Conservation (phyloP, 1,284 basidiomycete genomes). For the Dichomitus squalens region DNA sequence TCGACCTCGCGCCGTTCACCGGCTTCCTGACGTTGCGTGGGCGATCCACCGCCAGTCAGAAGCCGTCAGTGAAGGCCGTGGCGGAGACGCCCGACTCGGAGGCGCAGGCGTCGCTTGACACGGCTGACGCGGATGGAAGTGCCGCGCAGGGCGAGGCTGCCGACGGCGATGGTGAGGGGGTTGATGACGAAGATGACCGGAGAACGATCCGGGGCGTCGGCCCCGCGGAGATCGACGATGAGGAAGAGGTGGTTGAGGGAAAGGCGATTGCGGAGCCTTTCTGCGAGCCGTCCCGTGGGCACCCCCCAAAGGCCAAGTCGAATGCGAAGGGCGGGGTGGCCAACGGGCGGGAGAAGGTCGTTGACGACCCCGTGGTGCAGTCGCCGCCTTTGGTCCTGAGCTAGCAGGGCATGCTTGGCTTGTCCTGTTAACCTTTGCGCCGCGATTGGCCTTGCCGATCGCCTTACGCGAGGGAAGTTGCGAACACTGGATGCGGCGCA, state of each 20-base stretch:
- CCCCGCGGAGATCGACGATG: slow-evolving; percentile 36
- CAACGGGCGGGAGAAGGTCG: slow-evolving; percentile 27
- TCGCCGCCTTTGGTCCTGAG: slow-evolving; percentile 19
- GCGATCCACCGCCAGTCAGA: slow-evolving; percentile 51
- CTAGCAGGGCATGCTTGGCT: slow-evolving; percentile 3
- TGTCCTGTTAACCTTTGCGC: background rate
- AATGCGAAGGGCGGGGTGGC: slow-evolving; percentile 2
- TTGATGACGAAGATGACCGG: slow-evolving; percentile 54
- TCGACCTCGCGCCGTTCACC: slow-evolving; percentile 63
- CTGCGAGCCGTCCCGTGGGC: background rate
- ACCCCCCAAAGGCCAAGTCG: slow-evolving; percentile 10
- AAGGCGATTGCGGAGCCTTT: slow-evolving; percentile 19
- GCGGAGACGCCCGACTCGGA: slow-evolving; percentile 22
- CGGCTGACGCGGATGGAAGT: slow-evolving; percentile 19
- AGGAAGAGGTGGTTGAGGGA: slow-evolving; percentile 34
- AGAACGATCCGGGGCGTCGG: slow-evolving; percentile 51
- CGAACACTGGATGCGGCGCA: background rate
- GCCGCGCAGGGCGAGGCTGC: slow-evolving; percentile 25
- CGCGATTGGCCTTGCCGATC: background rate
- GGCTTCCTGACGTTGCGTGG: slow-evolving; percentile 56
- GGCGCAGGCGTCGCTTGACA: slow-evolving; percentile 9
- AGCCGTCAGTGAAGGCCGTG: slow-evolving; percentile 30
- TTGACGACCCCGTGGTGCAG: slow-evolving; percentile 9
- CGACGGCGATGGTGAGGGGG: slow-evolving; percentile 24
- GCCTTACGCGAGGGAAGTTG: background rate